Conservation (phyloP, 192 early-diverging fungal species). For the Linnemannia elongata region DNA sequence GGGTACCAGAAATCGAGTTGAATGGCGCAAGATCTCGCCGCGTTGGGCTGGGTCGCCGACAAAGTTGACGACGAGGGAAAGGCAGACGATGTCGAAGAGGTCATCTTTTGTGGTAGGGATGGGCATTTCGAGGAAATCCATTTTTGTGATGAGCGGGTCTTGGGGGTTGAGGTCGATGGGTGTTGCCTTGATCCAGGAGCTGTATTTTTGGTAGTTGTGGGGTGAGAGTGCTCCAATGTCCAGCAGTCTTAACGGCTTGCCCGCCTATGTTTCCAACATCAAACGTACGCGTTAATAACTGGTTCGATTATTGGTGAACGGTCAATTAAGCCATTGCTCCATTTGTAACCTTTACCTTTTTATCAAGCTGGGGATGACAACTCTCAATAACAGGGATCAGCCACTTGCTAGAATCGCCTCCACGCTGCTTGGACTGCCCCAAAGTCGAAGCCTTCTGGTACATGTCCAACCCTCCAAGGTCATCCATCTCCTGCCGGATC, state of each 20-base stretch:
- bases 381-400: conserved; percentile 71
- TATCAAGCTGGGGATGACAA: conserved; percentile 40
- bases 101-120: conserved; percentile 51
- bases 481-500: conserved; percentile 67
- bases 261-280: background rate
- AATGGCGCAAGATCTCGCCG: conserved; percentile 76
- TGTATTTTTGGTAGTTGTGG: conserved; percentile 78
- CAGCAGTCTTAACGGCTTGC: conserved; percentile 67
- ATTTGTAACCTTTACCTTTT: conserved; percentile 12
- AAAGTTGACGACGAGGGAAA: conserved; percentile 93
- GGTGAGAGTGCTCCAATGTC: conserved; percentile 90
- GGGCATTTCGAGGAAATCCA: conserved; percentile 87
- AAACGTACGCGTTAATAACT: background rate
- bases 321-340: too few relatives aligned
- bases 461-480: conserved; percentile 87
- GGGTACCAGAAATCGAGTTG: conserved; percentile 61
- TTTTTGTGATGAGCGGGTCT: conserved; percentile 73
- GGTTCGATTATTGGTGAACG: too few relatives aligned
- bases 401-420: conserved; percentile 88
- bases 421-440: conserved; percentile 86
- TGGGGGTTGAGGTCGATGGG: conserved; percentile 94
- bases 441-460: conserved; percentile 88
- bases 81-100: conserved; percentile 81
- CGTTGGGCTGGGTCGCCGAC: conserved; percentile 79
- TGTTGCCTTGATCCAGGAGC: conserved; percentile 75